phyloP scores from a whole-genome alignment of 495 filamentous ascomycete species.

The Parmelia sp. region DNA sequence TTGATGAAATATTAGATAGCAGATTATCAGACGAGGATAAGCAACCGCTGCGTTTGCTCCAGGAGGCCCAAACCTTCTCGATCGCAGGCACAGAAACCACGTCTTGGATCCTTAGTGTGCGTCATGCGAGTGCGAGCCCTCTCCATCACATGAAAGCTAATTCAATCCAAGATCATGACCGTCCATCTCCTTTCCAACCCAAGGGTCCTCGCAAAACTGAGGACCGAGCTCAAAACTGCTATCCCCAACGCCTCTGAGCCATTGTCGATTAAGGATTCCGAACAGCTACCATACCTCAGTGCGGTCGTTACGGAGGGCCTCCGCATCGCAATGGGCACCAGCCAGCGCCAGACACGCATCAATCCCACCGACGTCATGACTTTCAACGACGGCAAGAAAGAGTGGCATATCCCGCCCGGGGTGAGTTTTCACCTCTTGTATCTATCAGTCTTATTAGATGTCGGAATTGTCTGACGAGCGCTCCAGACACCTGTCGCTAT shows the following conservation, averaged over 20 bases:
- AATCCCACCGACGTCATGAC: slow-evolving; percentile 33
- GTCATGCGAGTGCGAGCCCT: neutral
- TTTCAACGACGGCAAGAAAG: slow-evolving; percentile 13
- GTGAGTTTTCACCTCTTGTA: neutral
- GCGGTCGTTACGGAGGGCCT: slow-evolving; percentile 35
- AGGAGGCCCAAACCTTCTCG: slow-evolving; percentile 38
- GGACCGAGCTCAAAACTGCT: slow-evolving; percentile 26
- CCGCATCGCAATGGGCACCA: slow-evolving; percentile 29
- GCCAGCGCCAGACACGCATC: slow-evolving; percentile 26
- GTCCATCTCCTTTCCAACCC: slow-evolving; percentile 25
- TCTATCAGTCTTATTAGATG: no score
- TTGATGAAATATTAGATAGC: slow-evolving; percentile 33
- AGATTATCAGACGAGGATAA: slow-evolving; percentile 31
- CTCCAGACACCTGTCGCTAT: slow-evolving; percentile 37
- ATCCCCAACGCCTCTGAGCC: slow-evolving; percentile 24
- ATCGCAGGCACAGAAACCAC: slow-evolving; percentile 43
- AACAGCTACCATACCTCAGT: slow-evolving; percentile 22
- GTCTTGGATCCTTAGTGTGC: slow-evolving; percentile 22
- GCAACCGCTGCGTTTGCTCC: slow-evolving; percentile 29
- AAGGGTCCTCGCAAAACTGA: slow-evolving; percentile 23
- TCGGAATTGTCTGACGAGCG: neutral
- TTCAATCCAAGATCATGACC: slow-evolving; percentile 27
- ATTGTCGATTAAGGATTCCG: slow-evolving; percentile 18
- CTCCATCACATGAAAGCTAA: slow-evolving; percentile 9
- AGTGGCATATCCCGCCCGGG: slow-evolving; percentile 44